Base-by-base conservation (phyloP, 2,329 filamentous ascomycete species). In the Lasiodiplodia hormozganensis region DNA sequence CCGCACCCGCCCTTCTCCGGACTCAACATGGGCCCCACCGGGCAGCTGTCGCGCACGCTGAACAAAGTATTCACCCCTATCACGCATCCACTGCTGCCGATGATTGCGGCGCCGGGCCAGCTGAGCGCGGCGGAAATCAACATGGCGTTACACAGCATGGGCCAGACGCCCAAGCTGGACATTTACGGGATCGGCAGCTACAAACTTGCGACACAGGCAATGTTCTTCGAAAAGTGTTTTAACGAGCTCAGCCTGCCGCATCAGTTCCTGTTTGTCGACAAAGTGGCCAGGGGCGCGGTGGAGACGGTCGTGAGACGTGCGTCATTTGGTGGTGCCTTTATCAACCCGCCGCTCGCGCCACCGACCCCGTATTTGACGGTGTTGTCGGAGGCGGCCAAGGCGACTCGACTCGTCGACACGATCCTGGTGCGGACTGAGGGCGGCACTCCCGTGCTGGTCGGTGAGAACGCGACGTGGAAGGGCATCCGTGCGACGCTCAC, bases 1-100 rank as follows among this genome's bases (percentile, higher is more conserved):
- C 60, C 58, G 34, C 85, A 90, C 10, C 92, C 92, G 11, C 91
- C 92, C 0, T 84, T 97, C 40, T 96, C 92, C 2, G 92, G 91
- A 7, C 88, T 96, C 72, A 96, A 96, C 78, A 96, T 96, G 92
- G 92, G 92, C 31, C 90, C 92, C 73, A 88, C 89, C n/a, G 93
- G 93, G 12, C 93, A 96, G 76, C 87, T 96, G 62, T 96, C 93
- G 1, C 87, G 93, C 73, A 92, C 92, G 0, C 83, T 96, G 69
- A 96, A 96, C 80, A 92, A 91, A 68, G 90, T 95, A 70, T 95
- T 96, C 77, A 94, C 92, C 0, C 92, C 93, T 31, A 94, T 96
- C 76, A 96, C 93, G 0, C 93, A 97, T 74, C 92, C 93, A 1
- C 83, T 96, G 11, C 84, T 96, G 3, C 93, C 93, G 10, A 89